Conservation (phyloP, 768 basidiomycete species). For the Mycena indigotica region DNA sequence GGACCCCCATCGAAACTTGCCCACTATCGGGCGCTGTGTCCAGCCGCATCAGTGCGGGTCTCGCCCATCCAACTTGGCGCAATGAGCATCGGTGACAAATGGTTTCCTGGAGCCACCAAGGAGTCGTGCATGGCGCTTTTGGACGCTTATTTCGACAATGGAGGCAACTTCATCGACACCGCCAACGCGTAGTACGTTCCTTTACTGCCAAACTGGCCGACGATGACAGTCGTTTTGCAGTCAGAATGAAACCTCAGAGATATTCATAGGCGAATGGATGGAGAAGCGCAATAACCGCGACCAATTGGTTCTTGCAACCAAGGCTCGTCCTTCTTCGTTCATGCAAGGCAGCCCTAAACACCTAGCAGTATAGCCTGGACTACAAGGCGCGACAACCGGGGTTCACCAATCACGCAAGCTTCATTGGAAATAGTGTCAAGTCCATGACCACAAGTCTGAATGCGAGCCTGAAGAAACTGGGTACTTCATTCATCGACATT, state of each 20-base stretch:
- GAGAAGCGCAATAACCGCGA: slow-evolving; percentile 46
- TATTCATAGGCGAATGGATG: slow-evolving; percentile 56
- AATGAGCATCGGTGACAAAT: slow-evolving; percentile 47
- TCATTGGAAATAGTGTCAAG: slow-evolving; percentile 51
- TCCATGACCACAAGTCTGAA: slow-evolving; percentile 42
- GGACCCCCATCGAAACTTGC: not conserved
- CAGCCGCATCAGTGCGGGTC: slow-evolving; percentile 44
- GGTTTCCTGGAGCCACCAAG: slow-evolving; percentile 46
- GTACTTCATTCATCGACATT: slow-evolving; percentile 60
- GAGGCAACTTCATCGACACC: slow-evolving; percentile 50
- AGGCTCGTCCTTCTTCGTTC: slow-evolving; percentile 41
- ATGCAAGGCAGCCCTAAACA: not conserved
- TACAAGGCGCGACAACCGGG: slow-evolving; percentile 29
- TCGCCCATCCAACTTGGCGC: slow-evolving; percentile 49
- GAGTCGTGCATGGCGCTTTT: slow-evolving; percentile 44
- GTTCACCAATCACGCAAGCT: slow-evolving; percentile 38
- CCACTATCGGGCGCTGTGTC: slow-evolving; percentile 32
- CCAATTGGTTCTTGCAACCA: slow-evolving; percentile 49
- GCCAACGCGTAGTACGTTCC: not conserved
- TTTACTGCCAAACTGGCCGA: not conserved
- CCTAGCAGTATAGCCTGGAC: not conserved
- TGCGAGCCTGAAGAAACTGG: slow-evolving; percentile 39
- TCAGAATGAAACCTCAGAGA: slow-evolving; percentile 59
- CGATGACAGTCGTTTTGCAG: slow-evolving; percentile 24
- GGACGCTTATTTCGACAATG: slow-evolving; percentile 43